Evolutionary conservation across 1,139 yeast genomes (phyloP).

Genomic region (Lodderomyces metapsilosis): DNA sequence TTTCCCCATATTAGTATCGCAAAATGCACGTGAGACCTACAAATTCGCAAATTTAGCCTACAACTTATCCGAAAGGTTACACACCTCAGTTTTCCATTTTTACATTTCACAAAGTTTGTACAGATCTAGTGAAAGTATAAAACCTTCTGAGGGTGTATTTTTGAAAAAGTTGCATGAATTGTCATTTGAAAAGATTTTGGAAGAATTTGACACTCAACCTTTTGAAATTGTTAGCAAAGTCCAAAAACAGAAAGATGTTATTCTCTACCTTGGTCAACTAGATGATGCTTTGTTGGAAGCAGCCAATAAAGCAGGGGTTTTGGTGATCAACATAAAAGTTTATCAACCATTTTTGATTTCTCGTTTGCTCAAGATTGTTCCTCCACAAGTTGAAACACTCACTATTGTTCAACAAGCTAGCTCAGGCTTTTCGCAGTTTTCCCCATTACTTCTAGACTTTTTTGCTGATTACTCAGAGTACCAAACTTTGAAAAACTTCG

Average conservation of each 20-base stretch:
- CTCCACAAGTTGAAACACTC: constrained; percentile 55
- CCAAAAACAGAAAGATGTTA: constrained; percentile 44
- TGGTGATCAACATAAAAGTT: constrained; percentile 57
- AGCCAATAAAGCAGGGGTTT: constrained; percentile 41
- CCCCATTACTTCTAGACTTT: constrained; percentile 68
- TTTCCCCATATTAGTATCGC: constrained; percentile 64
- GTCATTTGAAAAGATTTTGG: constrained; percentile 26
- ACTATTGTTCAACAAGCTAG: constrained; percentile 64
- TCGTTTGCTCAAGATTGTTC: constrained; percentile 50
- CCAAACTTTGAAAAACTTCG: constrained; percentile 47
- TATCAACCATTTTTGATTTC: constrained; percentile 70
- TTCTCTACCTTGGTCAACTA: constrained; percentile 63
- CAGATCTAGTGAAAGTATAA: constrained; percentile 17
- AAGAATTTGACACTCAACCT: constrained; percentile 27
- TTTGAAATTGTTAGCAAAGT: constrained; percentile 30
- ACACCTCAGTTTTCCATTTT: constrained; percentile 70
- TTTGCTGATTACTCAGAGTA: constrained; percentile 55
- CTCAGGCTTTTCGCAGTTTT: constrained; percentile 51
- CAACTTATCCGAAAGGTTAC: constrained; percentile 48
- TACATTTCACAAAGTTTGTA: constrained; percentile 31
- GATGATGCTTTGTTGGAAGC: constrained; percentile 43
- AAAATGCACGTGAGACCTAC: constrained; percentile 50
- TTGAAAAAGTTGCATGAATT: constrained; percentile 18
- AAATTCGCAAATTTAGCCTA: constrained; percentile 51
- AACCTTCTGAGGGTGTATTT: constrained; percentile 17